A percentile compares a stretch with the other conserved stretches of the same genome.
These are phyloP conservation scores for Phytophthora syringae DNA, from an alignment of 352 stramenopile genomes.

Conservation along the genomic window DNA sequence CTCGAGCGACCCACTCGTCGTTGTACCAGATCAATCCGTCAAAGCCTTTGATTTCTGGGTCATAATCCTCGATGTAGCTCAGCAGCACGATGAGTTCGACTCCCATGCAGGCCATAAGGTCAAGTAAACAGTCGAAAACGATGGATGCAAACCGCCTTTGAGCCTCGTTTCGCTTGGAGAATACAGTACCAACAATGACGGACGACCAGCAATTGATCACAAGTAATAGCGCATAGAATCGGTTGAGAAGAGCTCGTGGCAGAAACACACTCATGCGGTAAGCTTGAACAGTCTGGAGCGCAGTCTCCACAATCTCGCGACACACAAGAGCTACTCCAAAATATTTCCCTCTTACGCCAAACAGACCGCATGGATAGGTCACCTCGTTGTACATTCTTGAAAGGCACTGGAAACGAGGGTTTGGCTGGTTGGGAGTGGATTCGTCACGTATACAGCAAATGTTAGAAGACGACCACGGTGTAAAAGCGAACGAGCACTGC, in stretches of 20 bases:
- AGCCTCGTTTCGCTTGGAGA: slow-evolving; percentile 15
- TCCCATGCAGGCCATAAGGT: slow-evolving; percentile 28
- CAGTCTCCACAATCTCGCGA: slow-evolving; percentile 32
- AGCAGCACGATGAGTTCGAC: slow-evolving; percentile 15
- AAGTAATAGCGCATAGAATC: slow-evolving; percentile 37
- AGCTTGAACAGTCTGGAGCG: slow-evolving; percentile 33
- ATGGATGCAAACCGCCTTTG: slow-evolving; percentile 26
- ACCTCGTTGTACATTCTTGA: slow-evolving; percentile 6
- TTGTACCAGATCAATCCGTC: slow-evolving; percentile 24
- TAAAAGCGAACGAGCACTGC: slow-evolving; percentile 17
- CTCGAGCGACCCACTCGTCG: slow-evolving; percentile 36
- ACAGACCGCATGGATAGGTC: slow-evolving; percentile 15
- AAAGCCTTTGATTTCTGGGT: slow-evolving; percentile 18
- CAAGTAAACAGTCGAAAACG: slow-evolving; percentile 24
- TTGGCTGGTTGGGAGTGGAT: slow-evolving; percentile 2
- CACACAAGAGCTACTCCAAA: slow-evolving; percentile 26
- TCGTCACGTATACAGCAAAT: too few relatives aligned
- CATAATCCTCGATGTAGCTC: slow-evolving; percentile 22
- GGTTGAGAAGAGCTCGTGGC: slow-evolving; percentile 33
- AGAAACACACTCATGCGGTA: slow-evolving; percentile 38
- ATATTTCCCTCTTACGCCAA: slow-evolving; percentile 27
- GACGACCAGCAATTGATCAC: slow-evolving; percentile 33
- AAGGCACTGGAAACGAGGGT: slow-evolving; percentile 5
- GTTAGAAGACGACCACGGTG: slow-evolving; percentile 30
- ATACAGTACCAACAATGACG: slow-evolving; percentile 5